These are phyloP conservation scores for Baorangia bicolor DNA, from an alignment of 768 basidiomycete genomes.

Conservation along the genomic window DNA sequence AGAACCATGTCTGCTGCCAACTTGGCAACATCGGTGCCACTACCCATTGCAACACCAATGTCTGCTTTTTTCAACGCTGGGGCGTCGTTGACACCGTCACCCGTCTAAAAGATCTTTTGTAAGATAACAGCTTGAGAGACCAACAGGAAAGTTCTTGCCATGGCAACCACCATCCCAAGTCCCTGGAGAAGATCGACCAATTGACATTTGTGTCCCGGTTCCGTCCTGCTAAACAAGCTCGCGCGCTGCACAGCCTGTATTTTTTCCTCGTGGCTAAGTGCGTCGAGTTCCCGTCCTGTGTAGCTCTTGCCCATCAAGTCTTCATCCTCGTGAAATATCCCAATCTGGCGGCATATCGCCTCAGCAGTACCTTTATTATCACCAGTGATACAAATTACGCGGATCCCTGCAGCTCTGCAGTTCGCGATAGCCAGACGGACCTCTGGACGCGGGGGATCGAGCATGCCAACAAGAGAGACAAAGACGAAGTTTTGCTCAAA, in stretches of 20 bases:
- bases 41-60: conserved; percentile 99
- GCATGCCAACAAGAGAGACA: conserved; percentile 95
- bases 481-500: conserved; percentile 94
- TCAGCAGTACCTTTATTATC: conserved; percentile 98
- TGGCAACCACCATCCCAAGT: conserved; percentile 91
- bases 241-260: conserved; percentile 83
- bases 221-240: conserved; percentile 88
- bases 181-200: conserved; percentile 92
- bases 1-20: conserved; percentile 98
- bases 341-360: conserved; percentile 94
- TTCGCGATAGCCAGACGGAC: conserved; percentile 83
- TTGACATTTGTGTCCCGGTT: conserved; percentile 93
- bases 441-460: conserved; percentile 96
- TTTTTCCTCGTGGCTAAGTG: conserved; percentile 77
- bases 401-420: conserved; percentile 90
- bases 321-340: conserved; percentile 85
- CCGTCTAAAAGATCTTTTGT: conserved; percentile 56
- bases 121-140: conserved; percentile 7
- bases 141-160: conserved; percentile 51
- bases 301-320: conserved; percentile 94
- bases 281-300: conserved; percentile 90
- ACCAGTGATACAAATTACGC: conserved; percentile 96
- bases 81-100: conserved; percentile 98
- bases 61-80: conserved; percentile 96
- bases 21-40: conserved; percentile 98